Percentiles rank a stretch among this genome's conserved stretches.
Conservation (phyloP, 1,139 yeast genomes). For the Pichia sp. region DNA sequence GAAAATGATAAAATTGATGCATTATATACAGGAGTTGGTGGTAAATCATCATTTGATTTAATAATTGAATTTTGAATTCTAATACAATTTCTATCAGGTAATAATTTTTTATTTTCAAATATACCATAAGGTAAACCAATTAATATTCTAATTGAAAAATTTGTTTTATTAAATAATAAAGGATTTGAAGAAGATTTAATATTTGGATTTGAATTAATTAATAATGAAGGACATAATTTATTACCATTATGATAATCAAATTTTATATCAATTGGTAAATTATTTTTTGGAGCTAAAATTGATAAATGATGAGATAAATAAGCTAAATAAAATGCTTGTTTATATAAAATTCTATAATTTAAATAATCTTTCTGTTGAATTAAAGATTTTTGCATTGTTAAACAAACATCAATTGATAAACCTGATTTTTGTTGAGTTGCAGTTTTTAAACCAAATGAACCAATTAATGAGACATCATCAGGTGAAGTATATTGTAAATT, state of each 20-base stretch:
- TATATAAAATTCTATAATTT: constrained; percentile 84
- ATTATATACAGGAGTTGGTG: constrained; percentile 84
- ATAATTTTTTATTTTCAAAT: constrained; percentile 69
- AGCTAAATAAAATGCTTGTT: constrained; percentile 82
- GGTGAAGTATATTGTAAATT: constrained; percentile 70
- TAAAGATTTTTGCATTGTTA: constrained; percentile 71
- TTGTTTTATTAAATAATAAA: constrained; percentile 59
- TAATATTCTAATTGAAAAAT: constrained; percentile 63
- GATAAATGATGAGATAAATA: constrained; percentile 63
- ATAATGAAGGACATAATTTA: constrained; percentile 56
- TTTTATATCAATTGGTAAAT: constrained; percentile 50
- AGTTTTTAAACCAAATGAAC: constrained; percentile 84
- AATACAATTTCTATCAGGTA: constrained; percentile 74
- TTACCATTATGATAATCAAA: constrained; percentile 66
- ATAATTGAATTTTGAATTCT: constrained; percentile 40
- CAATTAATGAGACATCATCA: constrained; percentile 68
- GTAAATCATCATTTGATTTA: constrained; percentile 39
- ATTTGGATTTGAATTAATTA: constrained; percentile 40
- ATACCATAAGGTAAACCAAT: constrained; percentile 66
- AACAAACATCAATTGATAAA: constrained; percentile 65
- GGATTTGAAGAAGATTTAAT: constrained; percentile 33
- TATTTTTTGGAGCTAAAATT: constrained; percentile 46
- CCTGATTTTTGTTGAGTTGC: constrained; percentile 60
- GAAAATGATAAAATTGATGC: constrained; percentile 69
- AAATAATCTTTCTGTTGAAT: constrained; percentile 85